Evolutionary conservation across 371 early-diverging fungal genomes (phyloP).

Genomic region (Syncephalastrum monosporum): DNA sequence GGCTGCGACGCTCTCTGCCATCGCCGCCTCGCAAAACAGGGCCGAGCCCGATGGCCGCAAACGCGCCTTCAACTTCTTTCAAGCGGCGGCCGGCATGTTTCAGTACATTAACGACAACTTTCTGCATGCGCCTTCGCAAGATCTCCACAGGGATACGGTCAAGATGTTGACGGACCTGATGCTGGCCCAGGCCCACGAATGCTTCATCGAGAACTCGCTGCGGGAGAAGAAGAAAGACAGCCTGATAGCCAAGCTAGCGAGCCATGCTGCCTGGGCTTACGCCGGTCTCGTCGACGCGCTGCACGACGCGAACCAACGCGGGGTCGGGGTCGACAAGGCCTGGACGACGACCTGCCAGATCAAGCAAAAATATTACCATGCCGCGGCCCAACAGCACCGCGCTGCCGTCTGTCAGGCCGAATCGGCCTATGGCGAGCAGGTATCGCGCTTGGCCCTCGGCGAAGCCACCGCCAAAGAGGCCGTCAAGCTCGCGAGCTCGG

Average conservation of each 20-base stretch:
- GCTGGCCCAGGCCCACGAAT: slow-evolving; percentile 95
- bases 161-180: slow-evolving; percentile 77
- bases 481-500: slow-evolving; percentile 52
- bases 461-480: slow-evolving; percentile 84
- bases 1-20: slow-evolving; percentile 73
- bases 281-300: slow-evolving; percentile 63
- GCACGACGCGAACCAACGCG: slow-evolving; percentile 42
- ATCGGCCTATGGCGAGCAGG: slow-evolving; percentile 79
- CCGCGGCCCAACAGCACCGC: slow-evolving; percentile 79
- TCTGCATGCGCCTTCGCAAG: slow-evolving; percentile 89
- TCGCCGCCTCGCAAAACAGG: slow-evolving; percentile 68
- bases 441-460: slow-evolving; percentile 73
- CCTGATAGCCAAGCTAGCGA: slow-evolving; percentile 82
- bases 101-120: slow-evolving; percentile 94
- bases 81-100: slow-evolving; percentile 88
- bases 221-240: slow-evolving; percentile 81
- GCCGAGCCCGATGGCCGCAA: slow-evolving; percentile 73
- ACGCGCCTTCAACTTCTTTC: slow-evolving; percentile 81
- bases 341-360: slow-evolving; percentile 70
- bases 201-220: slow-evolving; percentile 80
- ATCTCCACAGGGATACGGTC: slow-evolving; percentile 84
- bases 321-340: slow-evolving; percentile 57
- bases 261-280: slow-evolving; percentile 79
- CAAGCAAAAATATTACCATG: slow-evolving; percentile 81
- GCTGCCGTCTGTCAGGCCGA: slow-evolving; percentile 75